Evolutionary conservation across 2,329 filamentous ascomycete species (phyloP).

Genomic region (Aspergillus novoparasiticus): DNA sequence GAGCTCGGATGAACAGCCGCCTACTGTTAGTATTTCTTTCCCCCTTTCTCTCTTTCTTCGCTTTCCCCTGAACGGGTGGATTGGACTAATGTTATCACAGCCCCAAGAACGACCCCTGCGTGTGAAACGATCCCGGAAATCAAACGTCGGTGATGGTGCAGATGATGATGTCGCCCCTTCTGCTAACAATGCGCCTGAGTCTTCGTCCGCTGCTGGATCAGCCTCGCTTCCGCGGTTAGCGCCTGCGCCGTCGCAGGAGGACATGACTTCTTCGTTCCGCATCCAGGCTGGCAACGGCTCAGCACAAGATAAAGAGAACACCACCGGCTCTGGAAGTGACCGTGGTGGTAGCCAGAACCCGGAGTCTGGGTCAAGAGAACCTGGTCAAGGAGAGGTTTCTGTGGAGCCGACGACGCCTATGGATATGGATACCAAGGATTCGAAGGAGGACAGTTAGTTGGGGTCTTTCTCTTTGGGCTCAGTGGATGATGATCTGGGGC

Average conservation of each 20-base stretch:
- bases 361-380: conserved; percentile 17
- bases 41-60: not conserved
- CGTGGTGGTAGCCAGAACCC: conserved; percentile 20
- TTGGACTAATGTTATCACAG: conserved; percentile 26
- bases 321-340: conserved; percentile 18
- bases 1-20: conserved; percentile 47
- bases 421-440: conserved; percentile 41
- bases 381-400: conserved; percentile 15
- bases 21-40: conserved; percentile 37
- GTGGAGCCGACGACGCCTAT: conserved; percentile 36
- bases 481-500: conserved; percentile 1
- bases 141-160: conserved; percentile 32
- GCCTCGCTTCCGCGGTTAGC: conserved; percentile 38
- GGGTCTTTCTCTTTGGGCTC: conserved; percentile 3
- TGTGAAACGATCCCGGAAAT: conserved; percentile 46
- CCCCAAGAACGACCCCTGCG: conserved; percentile 51
- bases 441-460: conserved; percentile 34
- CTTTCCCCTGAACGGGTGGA: no score
- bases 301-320: conserved; percentile 26
- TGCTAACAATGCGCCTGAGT: conserved; percentile 25
- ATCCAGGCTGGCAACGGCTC: conserved; percentile 34
- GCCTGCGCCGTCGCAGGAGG: conserved; percentile 39
- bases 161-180: conserved; percentile 28
- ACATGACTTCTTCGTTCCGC: conserved; percentile 42
- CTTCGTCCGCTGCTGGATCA: conserved; percentile 20